A percentile compares a stretch with the other conserved stretches of the same genome.
Conservation (phyloP, 441 rosid species). For the Arabidopsis hybrid region DNA sequence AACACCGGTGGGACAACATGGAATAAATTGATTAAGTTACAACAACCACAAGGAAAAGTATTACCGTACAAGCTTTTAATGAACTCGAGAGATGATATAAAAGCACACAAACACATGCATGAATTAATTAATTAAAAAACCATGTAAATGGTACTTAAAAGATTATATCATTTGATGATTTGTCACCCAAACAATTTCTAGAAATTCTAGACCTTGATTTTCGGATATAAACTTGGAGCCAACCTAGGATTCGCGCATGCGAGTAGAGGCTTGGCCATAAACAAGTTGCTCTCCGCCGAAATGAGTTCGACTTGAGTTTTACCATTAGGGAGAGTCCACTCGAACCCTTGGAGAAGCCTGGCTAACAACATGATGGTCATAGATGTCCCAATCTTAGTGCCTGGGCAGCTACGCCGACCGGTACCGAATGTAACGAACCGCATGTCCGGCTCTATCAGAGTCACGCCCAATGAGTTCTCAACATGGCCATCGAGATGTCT, state of each 20-base stretch:
- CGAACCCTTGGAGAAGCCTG: conserved; percentile 47
- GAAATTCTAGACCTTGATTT: conserved; percentile 4
- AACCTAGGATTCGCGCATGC: conserved; percentile 40
- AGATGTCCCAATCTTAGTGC: conserved; percentile 36
- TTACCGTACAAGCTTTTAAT: too few relatives aligned
- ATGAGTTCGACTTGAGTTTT: conserved; percentile 35
- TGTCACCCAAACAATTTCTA: too few relatives aligned
- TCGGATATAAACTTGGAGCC: conserved; percentile 21
- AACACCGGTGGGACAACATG: too few relatives aligned
- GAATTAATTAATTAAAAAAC: too few relatives aligned
- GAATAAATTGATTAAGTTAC: too few relatives aligned
- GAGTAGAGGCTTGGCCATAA: conserved; percentile 43
- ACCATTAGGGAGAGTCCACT: conserved; percentile 30
- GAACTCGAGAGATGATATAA: too few relatives aligned
- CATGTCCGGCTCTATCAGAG: conserved; percentile 44
- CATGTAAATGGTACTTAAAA: too few relatives aligned
- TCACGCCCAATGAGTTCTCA: conserved; percentile 14
- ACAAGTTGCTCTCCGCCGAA: conserved; percentile 21
- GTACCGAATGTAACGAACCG: conserved; percentile 47
- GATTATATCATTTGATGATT: too few relatives aligned
- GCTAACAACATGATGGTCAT: conserved; percentile 45
- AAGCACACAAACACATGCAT: too few relatives aligned
- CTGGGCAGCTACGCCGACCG: conserved; percentile 46
- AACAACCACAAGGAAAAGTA: too few relatives aligned
- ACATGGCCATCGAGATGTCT: conserved; percentile 37